phyloP scores from a whole-genome alignment of 306 rosid genomes.

The Vachellia collinsii region DNA sequence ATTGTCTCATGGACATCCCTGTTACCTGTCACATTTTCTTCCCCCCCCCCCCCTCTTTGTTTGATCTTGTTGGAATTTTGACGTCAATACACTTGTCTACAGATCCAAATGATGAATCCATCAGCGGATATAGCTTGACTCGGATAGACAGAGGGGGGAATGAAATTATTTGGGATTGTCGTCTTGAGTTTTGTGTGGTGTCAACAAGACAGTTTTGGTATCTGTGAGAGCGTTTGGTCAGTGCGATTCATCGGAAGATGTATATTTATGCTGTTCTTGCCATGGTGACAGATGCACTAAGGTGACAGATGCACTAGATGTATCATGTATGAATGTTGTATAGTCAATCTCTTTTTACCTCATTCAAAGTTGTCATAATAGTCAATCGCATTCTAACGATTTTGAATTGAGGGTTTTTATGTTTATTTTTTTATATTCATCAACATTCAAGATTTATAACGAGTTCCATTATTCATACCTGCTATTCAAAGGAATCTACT shows the following conservation, averaged over 20 bases:
- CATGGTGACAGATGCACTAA: background rate
- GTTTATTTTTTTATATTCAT: background rate
- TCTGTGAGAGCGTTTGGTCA: background rate
- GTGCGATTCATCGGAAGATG: background rate
- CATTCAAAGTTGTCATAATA: background rate
- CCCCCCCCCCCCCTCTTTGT: background rate
- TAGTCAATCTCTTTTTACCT: background rate
- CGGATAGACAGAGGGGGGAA: background rate
- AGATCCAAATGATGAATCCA: slow-evolving; percentile 18
- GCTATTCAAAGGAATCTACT: background rate
- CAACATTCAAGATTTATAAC: background rate
- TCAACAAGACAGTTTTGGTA: background rate
- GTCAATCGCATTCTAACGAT: background rate
- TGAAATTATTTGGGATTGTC: background rate
- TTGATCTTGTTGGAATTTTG: background rate
- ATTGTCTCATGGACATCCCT: background rate
- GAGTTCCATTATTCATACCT: background rate
- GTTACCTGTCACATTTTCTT: background rate
- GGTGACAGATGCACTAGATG: background rate
- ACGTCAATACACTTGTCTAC: background rate
- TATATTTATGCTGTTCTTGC: background rate
- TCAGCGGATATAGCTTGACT: background rate
- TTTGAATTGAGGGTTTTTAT: background rate
- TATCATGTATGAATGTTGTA: slow-evolving; percentile 10
- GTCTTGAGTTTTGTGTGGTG: slow-evolving; percentile 5